Percentiles rank a stretch among this genome's conserved stretches.
These are phyloP conservation scores for Porphyrellus sp. DNA, from an alignment of 1,284 basidiomycete genomes.

Conservation along the genomic window DNA sequence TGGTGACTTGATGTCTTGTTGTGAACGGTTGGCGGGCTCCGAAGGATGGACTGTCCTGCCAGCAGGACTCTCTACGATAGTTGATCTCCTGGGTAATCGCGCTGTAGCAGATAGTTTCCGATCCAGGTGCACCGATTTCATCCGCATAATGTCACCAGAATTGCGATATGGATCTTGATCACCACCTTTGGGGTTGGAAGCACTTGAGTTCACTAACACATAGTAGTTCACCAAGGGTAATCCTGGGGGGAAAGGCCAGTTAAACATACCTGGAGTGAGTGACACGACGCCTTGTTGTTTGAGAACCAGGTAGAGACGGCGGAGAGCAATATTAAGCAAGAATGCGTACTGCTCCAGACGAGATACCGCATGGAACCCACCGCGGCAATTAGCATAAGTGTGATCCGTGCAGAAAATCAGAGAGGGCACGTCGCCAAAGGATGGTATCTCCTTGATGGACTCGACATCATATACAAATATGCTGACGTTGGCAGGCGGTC, in stretches of 20 bases:
- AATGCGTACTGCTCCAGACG: constrained; percentile 98
- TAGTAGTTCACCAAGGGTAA: constrained; percentile 13
- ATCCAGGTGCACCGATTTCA: constrained; percentile 91
- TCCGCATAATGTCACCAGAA: constrained; percentile 87
- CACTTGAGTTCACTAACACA: constrained; percentile 37
- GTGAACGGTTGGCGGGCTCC: constrained; percentile 43
- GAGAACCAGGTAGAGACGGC: constrained; percentile 86
- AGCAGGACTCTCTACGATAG: constrained; percentile 93
- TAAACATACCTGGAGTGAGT: constrained; percentile 63
- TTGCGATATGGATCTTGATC: constrained; percentile 77
- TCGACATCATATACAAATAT: constrained; percentile 73
- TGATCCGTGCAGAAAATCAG: constrained; percentile 79
- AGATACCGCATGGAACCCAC: constrained; percentile 89
- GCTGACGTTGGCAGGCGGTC: constrained; percentile 75
- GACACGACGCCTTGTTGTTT: constrained; percentile 91
- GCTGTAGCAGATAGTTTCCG: constrained; percentile 94
- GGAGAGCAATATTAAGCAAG: constrained; percentile 91
- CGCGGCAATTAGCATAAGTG: constrained; percentile 59
- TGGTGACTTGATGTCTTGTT: constrained; percentile 32
- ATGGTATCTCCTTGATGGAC: constrained; percentile 58
- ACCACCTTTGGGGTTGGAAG: constrained; percentile 34
- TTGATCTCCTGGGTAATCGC: constrained; percentile 88
- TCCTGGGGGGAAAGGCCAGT: constrained; percentile 1
- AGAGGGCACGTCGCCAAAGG: constrained; percentile 68
- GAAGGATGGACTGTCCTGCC: constrained; percentile 79